Base-by-base conservation (phyloP, 2,329 filamentous ascomycete genomes). In the Colletotrichum endophyticum region DNA sequence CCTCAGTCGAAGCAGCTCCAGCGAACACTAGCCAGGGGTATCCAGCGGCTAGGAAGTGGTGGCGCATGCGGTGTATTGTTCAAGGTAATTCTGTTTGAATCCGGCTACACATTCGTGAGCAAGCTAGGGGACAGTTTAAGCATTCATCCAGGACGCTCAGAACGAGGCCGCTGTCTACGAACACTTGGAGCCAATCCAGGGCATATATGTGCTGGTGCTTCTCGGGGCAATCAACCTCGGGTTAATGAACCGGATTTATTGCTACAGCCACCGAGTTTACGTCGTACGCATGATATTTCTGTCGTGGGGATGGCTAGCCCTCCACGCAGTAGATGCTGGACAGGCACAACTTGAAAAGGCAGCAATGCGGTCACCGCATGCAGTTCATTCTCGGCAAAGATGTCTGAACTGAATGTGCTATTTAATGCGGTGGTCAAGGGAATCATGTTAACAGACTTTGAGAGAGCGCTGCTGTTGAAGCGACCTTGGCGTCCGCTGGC, bases 91-190 rank as follows among this genome's bases (percentile, higher is more conserved):
- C 81, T 89, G 53, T 78, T 84, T 28, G 80, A 75, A 3, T 84
- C 88, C 76, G 83, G 86, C 75, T 89, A 89, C 80, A 87, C 83
- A 3, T 85, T 89, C 62, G 80, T 86, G 32, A 80, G 83, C 66
- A 32, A 80, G 83, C 66, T 89, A 89, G 78, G 84, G 84, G 27
- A 88, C 83, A 2, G 80, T 85, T 4, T 30, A 19, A 27, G 81
- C 75, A 22, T 85, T 85, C 25, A 76, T 84, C 36, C 19, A 59
- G 7, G 81, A 84, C 73, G 84, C 87, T 8, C 53, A 84, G 74
- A 80, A 86, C 57, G 84, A 88, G 78, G 81, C 80, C 5, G 25
- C 56, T 16, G 56, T 59, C 28, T 59, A 59, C 56, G 16, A 59
- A 27, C 0, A 28, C 15, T 28, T 30, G 4, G 7, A 19, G 8